Conservation (phyloP, 164 flowering plant species). For the Vitis rotundifolia region DNA sequence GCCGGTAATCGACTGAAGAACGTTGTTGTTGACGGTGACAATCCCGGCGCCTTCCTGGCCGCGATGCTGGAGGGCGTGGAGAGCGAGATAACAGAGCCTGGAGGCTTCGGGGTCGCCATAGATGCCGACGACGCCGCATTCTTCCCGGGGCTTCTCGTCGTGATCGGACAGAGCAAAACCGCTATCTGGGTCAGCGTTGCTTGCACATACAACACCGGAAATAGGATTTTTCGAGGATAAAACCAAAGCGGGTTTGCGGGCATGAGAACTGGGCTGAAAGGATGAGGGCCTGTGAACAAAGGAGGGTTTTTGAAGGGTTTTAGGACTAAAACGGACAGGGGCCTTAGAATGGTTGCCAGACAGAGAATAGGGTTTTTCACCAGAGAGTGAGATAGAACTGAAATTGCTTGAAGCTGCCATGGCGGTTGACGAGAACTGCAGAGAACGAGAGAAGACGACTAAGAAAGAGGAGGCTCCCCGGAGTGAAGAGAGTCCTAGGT, state of each 20-base stretch:
- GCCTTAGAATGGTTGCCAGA: slow-evolving; percentile 2
- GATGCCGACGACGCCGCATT: slow-evolving; percentile 95
- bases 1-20: slow-evolving; percentile 74
- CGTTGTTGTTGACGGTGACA: slow-evolving; percentile 54
- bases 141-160: slow-evolving; percentile 80
- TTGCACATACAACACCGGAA: slow-evolving; percentile 15
- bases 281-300: neutral
- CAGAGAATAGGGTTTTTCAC: slow-evolving; percentile 8
- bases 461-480: too few species aligned
- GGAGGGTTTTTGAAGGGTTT: slow-evolving; percentile 31
- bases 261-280: slow-evolving; percentile 10
- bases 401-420: slow-evolving; percentile 30
- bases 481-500: too few species aligned
- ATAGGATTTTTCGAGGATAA: slow-evolving; percentile 27
- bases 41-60: slow-evolving; percentile 98
- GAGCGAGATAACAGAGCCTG: slow-evolving; percentile 79
- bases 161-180: slow-evolving; percentile 8
- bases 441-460: too few species aligned
- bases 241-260: slow-evolving; percentile 14
- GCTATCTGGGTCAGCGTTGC: slow-evolving; percentile 13
- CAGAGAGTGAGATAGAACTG: slow-evolving; percentile 19
- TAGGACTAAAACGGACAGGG: slow-evolving; percentile 8
- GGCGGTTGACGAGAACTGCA: neutral
- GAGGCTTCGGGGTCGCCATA: slow-evolving; percentile 94
- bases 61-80: slow-evolving; percentile 91